Conservation (phyloP, 306 rosid species). For the apple (Malus domestica) region DNA sequence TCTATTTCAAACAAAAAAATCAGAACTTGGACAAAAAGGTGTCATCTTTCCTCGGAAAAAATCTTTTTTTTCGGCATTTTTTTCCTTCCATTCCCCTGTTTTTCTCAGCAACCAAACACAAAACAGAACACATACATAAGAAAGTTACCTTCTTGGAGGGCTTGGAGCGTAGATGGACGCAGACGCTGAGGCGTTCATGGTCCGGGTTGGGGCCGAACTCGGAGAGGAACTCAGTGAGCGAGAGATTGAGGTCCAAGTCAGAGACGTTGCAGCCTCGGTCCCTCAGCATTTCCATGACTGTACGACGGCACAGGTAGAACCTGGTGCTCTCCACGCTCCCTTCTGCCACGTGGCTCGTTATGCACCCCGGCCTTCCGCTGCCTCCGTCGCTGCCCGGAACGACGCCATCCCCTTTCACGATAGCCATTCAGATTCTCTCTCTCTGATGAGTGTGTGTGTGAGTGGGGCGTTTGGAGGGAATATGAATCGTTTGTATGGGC, state of each 20-base stretch:
- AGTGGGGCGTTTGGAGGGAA: neutral
- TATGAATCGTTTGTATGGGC: neutral
- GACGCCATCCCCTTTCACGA: neutral
- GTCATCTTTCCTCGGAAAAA: neutral
- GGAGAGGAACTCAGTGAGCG: conserved; percentile 31
- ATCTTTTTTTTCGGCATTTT: neutral
- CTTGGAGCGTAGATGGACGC: conserved; percentile 21
- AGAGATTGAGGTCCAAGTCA: conserved; percentile 20
- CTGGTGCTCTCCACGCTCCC: conserved; percentile 31
- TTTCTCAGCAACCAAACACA: neutral
- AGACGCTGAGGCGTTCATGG: conserved; percentile 17
- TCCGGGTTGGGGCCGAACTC: conserved; percentile 29
- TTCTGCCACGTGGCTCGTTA: neutral
- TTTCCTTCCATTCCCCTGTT: neutral
- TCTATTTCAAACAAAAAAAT: neutral
- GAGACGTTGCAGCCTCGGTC: conserved; percentile 48
- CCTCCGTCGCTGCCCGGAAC: neutral
- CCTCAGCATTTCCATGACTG: conserved; percentile 37
- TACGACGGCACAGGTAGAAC: conserved; percentile 25
- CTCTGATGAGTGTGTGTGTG: neutral
- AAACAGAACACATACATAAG: neutral
- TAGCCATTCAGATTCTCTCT: neutral
- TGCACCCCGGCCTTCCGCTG: neutral
- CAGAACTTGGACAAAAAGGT: neutral
- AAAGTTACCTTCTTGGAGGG: conserved; percentile 26